phyloP scores from a whole-genome alignment of 345 rosid species.

The Melaleuca alternifolia region DNA sequence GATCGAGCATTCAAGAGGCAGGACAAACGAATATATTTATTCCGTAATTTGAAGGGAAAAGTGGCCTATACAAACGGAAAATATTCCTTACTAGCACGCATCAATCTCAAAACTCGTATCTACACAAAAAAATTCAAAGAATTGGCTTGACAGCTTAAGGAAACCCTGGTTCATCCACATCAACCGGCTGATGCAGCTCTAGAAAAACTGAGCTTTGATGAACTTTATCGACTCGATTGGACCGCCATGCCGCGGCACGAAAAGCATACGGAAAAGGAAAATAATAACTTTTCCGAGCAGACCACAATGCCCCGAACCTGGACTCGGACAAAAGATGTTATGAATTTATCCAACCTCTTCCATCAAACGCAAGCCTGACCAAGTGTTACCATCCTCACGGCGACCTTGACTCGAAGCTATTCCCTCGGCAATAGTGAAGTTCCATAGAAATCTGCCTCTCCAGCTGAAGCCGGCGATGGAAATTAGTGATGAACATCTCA shows the following conservation, averaged over 20 bases:
- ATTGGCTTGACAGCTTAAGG: not conserved
- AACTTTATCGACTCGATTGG: not conserved
- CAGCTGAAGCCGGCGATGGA: slow-evolving; percentile 23
- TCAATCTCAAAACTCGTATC: not conserved
- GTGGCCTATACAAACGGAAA: not conserved
- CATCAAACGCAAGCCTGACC: not conserved
- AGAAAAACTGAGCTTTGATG: not conserved
- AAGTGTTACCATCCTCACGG: not conserved
- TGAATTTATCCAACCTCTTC: not conserved
- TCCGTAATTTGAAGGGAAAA: not conserved
- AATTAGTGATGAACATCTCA: slow-evolving; percentile 30
- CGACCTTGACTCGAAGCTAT: slow-evolving; percentile 2
- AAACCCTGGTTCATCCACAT: not conserved
- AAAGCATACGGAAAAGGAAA: not conserved
- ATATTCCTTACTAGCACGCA: not conserved
- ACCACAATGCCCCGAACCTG: not conserved
- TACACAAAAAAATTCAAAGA: not conserved
- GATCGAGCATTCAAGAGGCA: not conserved
- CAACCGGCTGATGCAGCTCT: not conserved
- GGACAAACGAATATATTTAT: not conserved
- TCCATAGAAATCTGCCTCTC: slow-evolving; percentile 34
- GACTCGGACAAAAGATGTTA: not conserved
- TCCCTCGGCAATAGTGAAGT: slow-evolving; percentile 10
- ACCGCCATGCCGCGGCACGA: not conserved
- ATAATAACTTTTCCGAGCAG: not conserved